Evolutionary conservation across 805 yeast genomes (phyloP).

Genomic region (Wickerhamomyces ciferrii): DNA sequence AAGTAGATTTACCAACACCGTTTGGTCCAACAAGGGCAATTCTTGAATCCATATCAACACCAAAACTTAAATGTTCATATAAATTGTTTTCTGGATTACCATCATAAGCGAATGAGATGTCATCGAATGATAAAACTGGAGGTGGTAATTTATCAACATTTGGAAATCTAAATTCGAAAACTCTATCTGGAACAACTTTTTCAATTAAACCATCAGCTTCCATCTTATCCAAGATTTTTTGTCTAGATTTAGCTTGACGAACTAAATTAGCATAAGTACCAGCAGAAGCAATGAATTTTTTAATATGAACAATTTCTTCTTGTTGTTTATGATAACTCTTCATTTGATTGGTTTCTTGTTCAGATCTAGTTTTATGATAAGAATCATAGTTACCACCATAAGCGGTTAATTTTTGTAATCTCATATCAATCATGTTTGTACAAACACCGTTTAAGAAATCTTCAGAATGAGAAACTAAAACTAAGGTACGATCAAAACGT

Average conservation of each 20-base stretch:
- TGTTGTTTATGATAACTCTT: conserved; percentile 96
- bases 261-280: conserved; percentile 99
- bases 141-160: conserved; percentile 97
- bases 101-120: conserved; percentile 87
- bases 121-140: conserved; percentile 95
- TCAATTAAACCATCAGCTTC: conserved; percentile 97
- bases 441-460: conserved; percentile 99
- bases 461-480: conserved; percentile 95
- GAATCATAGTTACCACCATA: conserved; percentile 99
- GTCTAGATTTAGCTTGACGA: conserved; percentile 98
- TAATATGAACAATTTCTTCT: conserved; percentile 97
- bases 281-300: conserved; percentile 98
- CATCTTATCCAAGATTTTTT: conserved; percentile 99
- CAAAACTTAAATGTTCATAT: conserved; percentile 88
- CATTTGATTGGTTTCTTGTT: conserved; percentile 95
- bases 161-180: conserved; percentile 90
- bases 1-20: conserved; percentile 98
- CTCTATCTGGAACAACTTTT: conserved; percentile 89
- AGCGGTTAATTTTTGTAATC: conserved; percentile 64
- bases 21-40: conserved; percentile 97
- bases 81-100: conserved; percentile 79
- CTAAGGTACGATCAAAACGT: conserved; percentile 88
- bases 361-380: conserved; percentile 89
- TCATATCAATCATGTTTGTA: conserved; percentile 97
- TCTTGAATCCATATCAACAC: conserved; percentile 99